A percentile compares a stretch with the other conserved stretches of the same genome.
Evolutionary conservation across 192 early-diverging fungal genomes (phyloP).

Genomic region (Coemansia nantahalensis): DNA sequence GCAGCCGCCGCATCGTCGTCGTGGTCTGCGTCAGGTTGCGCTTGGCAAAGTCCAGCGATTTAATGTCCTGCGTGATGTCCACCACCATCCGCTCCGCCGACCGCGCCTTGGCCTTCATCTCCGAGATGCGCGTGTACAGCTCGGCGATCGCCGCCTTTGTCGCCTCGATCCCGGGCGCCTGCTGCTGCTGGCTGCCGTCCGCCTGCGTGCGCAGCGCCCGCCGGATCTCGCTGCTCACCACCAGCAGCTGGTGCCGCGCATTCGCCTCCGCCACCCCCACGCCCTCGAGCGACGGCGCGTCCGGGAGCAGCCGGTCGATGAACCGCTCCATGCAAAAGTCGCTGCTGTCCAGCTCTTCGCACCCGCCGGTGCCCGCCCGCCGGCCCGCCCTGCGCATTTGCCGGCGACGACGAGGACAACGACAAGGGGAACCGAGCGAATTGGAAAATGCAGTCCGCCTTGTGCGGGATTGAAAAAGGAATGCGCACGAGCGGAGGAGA

Average conservation of each 20-base stretch:
- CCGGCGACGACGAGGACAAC: no score
- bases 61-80: constrained; percentile 96
- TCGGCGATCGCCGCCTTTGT: constrained; percentile 67
- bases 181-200: constrained; percentile 55
- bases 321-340: constrained; percentile 74
- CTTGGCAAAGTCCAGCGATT: constrained; percentile 91
- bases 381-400: no score
- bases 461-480: no score
- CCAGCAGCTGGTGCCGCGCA: constrained; percentile 58
- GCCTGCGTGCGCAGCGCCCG: constrained; percentile 72
- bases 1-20: constrained; percentile 76
- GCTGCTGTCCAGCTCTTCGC: constrained; percentile 12
- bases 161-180: constrained; percentile 63
- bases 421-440: no score
- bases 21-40: constrained; percentile 82
- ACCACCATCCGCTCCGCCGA: constrained; percentile 85
- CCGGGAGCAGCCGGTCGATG: constrained; percentile 78
- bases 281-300: constrained; percentile 44
- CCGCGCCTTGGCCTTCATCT: constrained; percentile 81
- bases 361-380: not conserved
- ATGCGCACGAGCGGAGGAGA: no score
- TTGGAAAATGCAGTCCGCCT: no score
- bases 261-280: constrained; percentile 66
- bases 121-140: constrained; percentile 75
- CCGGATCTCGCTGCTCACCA: constrained; percentile 64